phyloP scores from a whole-genome alignment of 306 rosid species.

The Erythrophleum fordii region DNA sequence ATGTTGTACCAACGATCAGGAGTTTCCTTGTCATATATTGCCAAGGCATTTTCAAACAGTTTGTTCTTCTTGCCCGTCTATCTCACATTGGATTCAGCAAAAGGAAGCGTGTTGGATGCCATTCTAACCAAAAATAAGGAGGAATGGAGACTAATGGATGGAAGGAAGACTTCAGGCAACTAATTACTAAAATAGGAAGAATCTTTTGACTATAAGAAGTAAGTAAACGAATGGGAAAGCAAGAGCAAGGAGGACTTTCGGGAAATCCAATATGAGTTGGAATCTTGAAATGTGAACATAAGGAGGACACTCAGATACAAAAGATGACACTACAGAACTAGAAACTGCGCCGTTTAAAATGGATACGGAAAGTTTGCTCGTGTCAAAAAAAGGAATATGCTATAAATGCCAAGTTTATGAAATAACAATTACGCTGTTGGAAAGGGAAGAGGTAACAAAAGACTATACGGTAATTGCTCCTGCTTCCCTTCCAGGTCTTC shows the following conservation, averaged over 20 bases:
- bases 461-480: neutral
- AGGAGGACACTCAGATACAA: conserved; percentile 42
- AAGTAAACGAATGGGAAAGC: conserved; percentile 16
- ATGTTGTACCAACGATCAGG: conserved; percentile 70
- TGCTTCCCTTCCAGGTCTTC: conserved; percentile 45
- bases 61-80: conserved; percentile 70
- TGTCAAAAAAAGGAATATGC: conserved; percentile 37
- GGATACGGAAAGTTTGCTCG: conserved; percentile 35
- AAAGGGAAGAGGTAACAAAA: conserved; percentile 22
- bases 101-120: conserved; percentile 46
- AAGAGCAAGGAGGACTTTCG: conserved; percentile 22
- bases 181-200: conserved; percentile 33
- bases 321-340: conserved; percentile 42
- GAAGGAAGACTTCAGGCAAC: conserved; percentile 37
- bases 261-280: conserved; percentile 34
- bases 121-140: conserved; percentile 41
- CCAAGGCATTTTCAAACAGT: conserved; percentile 69
- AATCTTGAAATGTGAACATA: conserved; percentile 36
- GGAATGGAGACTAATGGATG: conserved; percentile 28
- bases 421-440: conserved; percentile 31
- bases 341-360: conserved; percentile 37
- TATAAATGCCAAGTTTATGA: conserved; percentile 28
- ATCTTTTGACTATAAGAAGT: conserved; percentile 36
- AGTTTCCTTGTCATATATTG: conserved; percentile 63
- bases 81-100: conserved; percentile 36